These are phyloP conservation scores for Setomelanomma holmii DNA, from an alignment of 2,329 filamentous ascomycete species.

Conservation along the genomic window DNA sequence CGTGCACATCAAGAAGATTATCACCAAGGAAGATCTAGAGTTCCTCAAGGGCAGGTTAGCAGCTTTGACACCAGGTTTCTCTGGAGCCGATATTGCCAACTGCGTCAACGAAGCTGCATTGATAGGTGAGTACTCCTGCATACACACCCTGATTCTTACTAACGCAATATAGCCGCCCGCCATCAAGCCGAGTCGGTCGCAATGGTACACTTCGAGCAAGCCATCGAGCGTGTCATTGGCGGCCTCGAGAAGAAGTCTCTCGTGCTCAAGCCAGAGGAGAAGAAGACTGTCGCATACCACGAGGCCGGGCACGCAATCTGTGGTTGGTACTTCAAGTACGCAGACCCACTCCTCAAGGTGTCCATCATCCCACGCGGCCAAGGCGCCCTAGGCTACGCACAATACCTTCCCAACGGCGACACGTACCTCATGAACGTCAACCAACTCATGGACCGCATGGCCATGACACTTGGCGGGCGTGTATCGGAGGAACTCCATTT, in stretches of 20 bases:
- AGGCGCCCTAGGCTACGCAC: slow-evolving; percentile 92
- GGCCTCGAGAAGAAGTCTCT: slow-evolving; percentile 97
- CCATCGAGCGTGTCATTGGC: slow-evolving; percentile 95
- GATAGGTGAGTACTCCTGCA: slow-evolving; percentile 74
- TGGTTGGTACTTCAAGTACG: slow-evolving; percentile 95
- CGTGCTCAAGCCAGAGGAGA: slow-evolving; percentile 91
- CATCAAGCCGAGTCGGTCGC: slow-evolving; percentile 79
- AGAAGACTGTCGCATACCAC: slow-evolving; percentile 95
- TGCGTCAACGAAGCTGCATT: slow-evolving; percentile 97
- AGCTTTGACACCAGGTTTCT: slow-evolving; percentile 93
- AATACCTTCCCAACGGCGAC: slow-evolving; percentile 91
- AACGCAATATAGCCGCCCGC: slow-evolving; percentile 73
- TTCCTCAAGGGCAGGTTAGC: slow-evolving; percentile 87
- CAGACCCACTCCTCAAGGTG: slow-evolving; percentile 97
- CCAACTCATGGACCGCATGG: slow-evolving; percentile 99
- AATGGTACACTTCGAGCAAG: slow-evolving; percentile 94
- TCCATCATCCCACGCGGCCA: slow-evolving; percentile 97
- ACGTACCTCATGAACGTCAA: slow-evolving; percentile 95
- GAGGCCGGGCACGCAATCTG: slow-evolving; percentile 98
- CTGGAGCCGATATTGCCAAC: slow-evolving; percentile 97
- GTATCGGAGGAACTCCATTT: slow-evolving; percentile 97
- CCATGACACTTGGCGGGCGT: slow-evolving; percentile 96
- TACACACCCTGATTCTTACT: slow-evolving; percentile 37
- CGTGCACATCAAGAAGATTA: slow-evolving; percentile 93
- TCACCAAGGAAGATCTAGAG: slow-evolving; percentile 88